Evolutionary conservation across 2,329 filamentous ascomycete genomes (phyloP).

Genomic region (Coniochaeta hoffmannii): DNA sequence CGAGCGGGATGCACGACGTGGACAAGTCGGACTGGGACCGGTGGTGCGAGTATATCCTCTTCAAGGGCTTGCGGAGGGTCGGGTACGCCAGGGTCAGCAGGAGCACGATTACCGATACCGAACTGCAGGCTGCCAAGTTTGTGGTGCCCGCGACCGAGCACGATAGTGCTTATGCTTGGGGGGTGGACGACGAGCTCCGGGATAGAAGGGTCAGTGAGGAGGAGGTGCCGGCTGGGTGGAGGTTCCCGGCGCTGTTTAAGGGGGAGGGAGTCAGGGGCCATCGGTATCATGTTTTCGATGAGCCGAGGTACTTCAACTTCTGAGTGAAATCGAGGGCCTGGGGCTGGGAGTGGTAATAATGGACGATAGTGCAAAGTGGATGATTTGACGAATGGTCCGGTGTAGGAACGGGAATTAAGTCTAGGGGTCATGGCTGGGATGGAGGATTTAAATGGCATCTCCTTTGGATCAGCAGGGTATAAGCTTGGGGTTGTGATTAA

Average conservation of each 20-base stretch:
- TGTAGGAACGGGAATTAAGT: too few species aligned
- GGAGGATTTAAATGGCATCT: too few species aligned
- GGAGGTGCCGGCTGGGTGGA: constrained; percentile 66
- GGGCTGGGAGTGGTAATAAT: background rate
- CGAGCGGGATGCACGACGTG: constrained; percentile 90
- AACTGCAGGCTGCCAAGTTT: constrained; percentile 95
- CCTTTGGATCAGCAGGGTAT: background rate
- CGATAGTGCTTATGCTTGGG: constrained; percentile 38
- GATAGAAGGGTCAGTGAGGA: constrained; percentile 56
- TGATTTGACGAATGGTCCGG: too few species aligned
- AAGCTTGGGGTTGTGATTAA: background rate
- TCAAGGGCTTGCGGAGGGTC: constrained; percentile 76
- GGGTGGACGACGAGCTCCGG: constrained; percentile 43
- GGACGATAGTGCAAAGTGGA: too few species aligned
- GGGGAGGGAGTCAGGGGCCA: constrained; percentile 85
- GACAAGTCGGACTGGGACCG: constrained; percentile 90
- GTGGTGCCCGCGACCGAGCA: constrained; percentile 65
- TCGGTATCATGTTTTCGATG: constrained; percentile 88
- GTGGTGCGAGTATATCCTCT: constrained; percentile 99
- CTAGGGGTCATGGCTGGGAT: too few species aligned
- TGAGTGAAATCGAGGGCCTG: constrained; percentile 9
- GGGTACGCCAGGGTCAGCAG: constrained; percentile 87
- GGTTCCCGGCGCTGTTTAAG: constrained; percentile 79
- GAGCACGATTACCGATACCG: constrained; percentile 91
- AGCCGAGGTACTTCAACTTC: constrained; percentile 64